These are phyloP conservation scores for Barbarea vulgaris DNA, from an alignment of 345 rosid genomes.

Conservation along the genomic window DNA sequence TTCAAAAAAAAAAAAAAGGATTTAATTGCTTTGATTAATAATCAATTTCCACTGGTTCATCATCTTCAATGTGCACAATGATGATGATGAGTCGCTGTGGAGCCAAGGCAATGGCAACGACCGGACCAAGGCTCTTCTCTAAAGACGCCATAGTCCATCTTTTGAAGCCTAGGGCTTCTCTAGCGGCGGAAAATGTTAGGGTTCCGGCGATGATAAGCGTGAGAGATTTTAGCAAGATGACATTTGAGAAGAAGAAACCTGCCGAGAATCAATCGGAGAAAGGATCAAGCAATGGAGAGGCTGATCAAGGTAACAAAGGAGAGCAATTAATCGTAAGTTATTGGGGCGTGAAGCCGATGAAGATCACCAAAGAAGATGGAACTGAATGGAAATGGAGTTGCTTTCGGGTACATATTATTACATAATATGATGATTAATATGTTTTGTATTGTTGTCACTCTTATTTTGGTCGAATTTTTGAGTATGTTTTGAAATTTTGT, in stretches of 20 bases:
- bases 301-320: slow-evolving; percentile 30
- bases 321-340: slow-evolving; percentile 48
- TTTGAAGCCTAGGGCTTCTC: slow-evolving; percentile 8
- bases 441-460: background rate
- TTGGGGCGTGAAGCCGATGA: slow-evolving; percentile 56
- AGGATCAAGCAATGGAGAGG: background rate
- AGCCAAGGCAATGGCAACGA: slow-evolving; percentile 8
- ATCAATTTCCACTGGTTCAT: background rate
- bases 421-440: background rate
- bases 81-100: slow-evolving; percentile 32
- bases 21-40: background rate
- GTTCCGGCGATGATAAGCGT: background rate
- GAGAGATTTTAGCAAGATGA: slow-evolving; percentile 31
- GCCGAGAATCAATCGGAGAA: slow-evolving; percentile 5
- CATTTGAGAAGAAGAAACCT: slow-evolving; percentile 29
- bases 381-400: slow-evolving; percentile 64
- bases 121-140: slow-evolving; percentile 5
- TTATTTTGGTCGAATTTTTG: background rate
- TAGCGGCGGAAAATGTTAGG: background rate
- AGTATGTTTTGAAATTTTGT: background rate
- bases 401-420: slow-evolving; percentile 46
- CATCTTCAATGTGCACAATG: slow-evolving; percentile 13
- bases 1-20: too few species aligned
- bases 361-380: slow-evolving; percentile 56
- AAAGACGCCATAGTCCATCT: background rate